Evolutionary conservation across 1,284 basidiomycete species (phyloP), one percentile per base, ranked within the genome.

Genomic region (Trichosporon sp.): DNA sequence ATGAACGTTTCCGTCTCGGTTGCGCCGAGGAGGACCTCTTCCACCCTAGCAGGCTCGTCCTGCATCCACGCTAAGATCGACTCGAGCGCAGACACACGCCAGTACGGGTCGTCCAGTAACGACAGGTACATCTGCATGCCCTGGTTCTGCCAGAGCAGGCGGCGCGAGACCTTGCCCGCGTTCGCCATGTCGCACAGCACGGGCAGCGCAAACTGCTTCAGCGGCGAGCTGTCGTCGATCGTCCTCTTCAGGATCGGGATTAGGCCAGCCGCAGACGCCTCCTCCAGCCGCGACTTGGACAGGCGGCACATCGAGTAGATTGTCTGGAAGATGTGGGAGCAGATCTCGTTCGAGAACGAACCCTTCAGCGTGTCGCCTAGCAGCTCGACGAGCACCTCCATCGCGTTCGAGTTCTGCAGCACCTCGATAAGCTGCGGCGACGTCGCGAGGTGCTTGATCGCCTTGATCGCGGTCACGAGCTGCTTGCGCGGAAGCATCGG

Each of bases 201-300:
- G 0, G 96, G 96, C 65, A 99, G 86, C 0, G 96, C 96, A 78
- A 98, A 98, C 79, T 98, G 96, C 82, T 94, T 96, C 76, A 98
- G 87, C 0, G 94, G 96, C 16, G 94, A 96, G 72, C 89, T 92
- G 11, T 90, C 91, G 78, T 91, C 88, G 71, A 96, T 93, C 65
- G 98, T 91, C 2, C 90, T 89, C 81, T 94, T 92, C 51, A 99
- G 87, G 75, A 93, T 90, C 1, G 96, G 94, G 35, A 99, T 91
- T 73, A 97, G 93, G 12, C 95, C 96, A 2, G 94, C 94, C 78
- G 95, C 91, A 0, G 96, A 95, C 4, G 96, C 95, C 83, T 98
- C 96, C 84, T 98, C 96, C 83, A 98, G 96, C 70, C 95, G 87
- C 1, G 90, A 89, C 83, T 96, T 96, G 84, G 94, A 96, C 70